A percentile compares a stretch with the other conserved stretches of the same genome.
These are phyloP conservation scores for Ganoderma boninense DNA, from an alignment of 1,284 basidiomycete species.

Conservation along the genomic window DNA sequence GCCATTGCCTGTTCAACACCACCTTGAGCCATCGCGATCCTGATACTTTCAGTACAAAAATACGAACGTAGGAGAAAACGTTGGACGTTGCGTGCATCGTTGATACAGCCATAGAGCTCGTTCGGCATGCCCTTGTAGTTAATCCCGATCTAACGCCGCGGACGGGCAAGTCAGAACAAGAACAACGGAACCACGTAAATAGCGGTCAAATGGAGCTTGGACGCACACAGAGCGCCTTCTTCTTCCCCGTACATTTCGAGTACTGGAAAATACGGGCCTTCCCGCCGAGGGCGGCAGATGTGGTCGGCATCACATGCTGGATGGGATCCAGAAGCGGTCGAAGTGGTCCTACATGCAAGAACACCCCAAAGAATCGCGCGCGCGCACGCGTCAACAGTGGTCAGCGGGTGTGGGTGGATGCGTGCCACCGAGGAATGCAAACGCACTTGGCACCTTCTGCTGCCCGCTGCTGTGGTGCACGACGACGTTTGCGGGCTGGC, in stretches of 20 bases:
- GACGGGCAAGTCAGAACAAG: background rate
- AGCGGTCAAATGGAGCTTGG: background rate
- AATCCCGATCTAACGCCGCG: slow-evolving; percentile 67
- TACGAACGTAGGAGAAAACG: slow-evolving; percentile 73
- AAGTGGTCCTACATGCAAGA: slow-evolving; percentile 9
- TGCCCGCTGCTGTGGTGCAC: slow-evolving; percentile 9
- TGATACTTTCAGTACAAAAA: no score
- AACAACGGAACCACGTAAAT: background rate
- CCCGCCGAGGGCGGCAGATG: slow-evolving; percentile 7
- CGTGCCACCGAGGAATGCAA: background rate
- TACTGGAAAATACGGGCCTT: slow-evolving; percentile 45
- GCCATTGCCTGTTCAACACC: slow-evolving; percentile 34
- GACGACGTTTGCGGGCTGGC: background rate
- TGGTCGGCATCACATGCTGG: slow-evolving; percentile 14
- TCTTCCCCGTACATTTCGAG: slow-evolving; percentile 75
- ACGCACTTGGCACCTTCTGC: slow-evolving; percentile 15
- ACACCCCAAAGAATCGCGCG: background rate
- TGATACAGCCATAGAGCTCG: slow-evolving; percentile 81
- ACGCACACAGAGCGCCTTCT: slow-evolving; percentile 78
- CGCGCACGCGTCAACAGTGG: background rate
- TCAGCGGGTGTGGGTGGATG: background rate
- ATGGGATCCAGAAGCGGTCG: slow-evolving; percentile 19
- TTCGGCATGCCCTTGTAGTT: slow-evolving; percentile 77
- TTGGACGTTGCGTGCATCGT: slow-evolving; percentile 80
- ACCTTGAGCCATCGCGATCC: background rate